Base-by-base conservation (phyloP, 176 grass and related monocot species). In the Lolium perenne region DNA sequence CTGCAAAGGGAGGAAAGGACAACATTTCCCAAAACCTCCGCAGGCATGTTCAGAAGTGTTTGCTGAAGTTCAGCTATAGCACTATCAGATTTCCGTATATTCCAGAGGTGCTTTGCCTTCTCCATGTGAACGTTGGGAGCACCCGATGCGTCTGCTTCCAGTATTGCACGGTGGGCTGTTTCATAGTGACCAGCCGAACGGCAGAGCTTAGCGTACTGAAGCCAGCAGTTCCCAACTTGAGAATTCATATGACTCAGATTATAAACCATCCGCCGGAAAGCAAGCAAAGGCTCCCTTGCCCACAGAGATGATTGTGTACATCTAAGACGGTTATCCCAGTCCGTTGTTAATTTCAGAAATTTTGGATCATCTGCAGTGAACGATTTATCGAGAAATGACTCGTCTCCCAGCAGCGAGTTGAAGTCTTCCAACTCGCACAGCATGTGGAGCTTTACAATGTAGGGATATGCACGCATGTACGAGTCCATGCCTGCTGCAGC, bases 401-500 rank as follows among this genome's bases (percentile, higher is more conserved):
- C 84, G 14, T 94, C 87, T 61, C 84, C 92, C 84, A 98, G 91
- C 51, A 98, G 80, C 88, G 71, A 64, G 71, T 95, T 86, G 79
- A 95, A 94, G 77, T 98, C 97, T 85, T 95, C 92, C 83, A 98
- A 87, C 66, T 98, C 97, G 38, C 91, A 87, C 73, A 98, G 74
- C 92, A 98, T 95, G 83, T 98, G 97, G 79, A 98, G 96, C 76
- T 98, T 98, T 41, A 94, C 92, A 69, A 98, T 87, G 75, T 98
- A 98, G 26, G 96, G 96, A 92, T 98, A 98, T 38, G 96, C 96
- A 89, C 93, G 96, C 92, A 95, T 94, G 84, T 98, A 98, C 0
- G 96, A 98, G 76, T 98, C 96, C 96, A 95, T 98, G 60, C 96
- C 96, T 76, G 96, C 96, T 40, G 96, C 96, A 87, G 93, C 90